Percentiles rank a stretch among this genome's conserved stretches.
phyloP scores from a whole-genome alignment of 495 filamentous ascomycete species.

The Penicillium parvum region DNA sequence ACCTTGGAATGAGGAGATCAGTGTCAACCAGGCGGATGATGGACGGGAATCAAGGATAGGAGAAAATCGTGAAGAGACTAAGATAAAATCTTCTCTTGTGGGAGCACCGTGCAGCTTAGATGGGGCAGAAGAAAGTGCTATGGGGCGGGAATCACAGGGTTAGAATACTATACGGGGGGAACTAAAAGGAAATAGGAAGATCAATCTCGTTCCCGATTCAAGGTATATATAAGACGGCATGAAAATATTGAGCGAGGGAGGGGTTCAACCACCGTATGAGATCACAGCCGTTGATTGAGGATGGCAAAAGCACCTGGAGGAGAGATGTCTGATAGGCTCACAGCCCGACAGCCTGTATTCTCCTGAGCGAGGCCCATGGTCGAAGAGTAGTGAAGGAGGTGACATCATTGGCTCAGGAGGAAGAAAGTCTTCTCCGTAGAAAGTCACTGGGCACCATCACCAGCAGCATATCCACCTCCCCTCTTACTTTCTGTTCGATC shows the following conservation, averaged over 20 bases:
- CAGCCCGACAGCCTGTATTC: not conserved
- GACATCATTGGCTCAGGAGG: conserved; percentile 28
- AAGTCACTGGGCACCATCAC: conserved; percentile 17
- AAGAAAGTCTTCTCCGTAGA: not conserved
- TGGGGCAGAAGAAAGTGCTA: conserved; percentile 3
- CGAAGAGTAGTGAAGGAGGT: conserved; percentile 9
- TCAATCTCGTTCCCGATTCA: not conserved
- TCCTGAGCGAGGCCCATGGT: conserved; percentile 8
- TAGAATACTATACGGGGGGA: conserved; percentile 12
- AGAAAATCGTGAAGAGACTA: conserved; percentile 1
- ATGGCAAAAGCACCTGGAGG: conserved; percentile 10
- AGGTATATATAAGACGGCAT: conserved; percentile 16
- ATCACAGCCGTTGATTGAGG: conserved; percentile 11
- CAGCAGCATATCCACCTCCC: conserved; percentile 7
- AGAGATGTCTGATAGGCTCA: conserved; percentile 13
- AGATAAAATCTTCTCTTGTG: conserved; percentile 4
- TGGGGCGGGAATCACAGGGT: conserved; percentile 12
- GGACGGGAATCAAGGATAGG: conserved; percentile 6
- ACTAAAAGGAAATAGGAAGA: not conserved
- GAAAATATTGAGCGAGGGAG: too few species aligned
- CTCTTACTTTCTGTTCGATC: not conserved
- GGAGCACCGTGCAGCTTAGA: not conserved
- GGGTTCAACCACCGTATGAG: conserved; percentile 15
- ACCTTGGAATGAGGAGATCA: conserved; percentile 8
- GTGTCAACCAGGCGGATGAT: not conserved